phyloP scores from a whole-genome alignment of 2,329 filamentous ascomycete genomes.

The Stachybotrys chartarum region DNA sequence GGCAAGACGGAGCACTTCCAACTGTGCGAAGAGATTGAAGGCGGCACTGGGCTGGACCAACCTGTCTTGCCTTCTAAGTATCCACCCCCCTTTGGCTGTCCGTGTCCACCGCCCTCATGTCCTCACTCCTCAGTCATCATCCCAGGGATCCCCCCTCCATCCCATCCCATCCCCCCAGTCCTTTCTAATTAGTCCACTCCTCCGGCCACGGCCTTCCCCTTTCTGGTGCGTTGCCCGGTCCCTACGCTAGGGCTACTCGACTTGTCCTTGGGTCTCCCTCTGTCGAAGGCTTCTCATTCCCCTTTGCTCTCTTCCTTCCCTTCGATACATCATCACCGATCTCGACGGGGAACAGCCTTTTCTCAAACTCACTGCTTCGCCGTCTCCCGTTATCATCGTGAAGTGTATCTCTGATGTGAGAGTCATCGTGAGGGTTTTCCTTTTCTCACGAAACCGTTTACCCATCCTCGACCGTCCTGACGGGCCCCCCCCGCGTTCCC shows the following conservation, averaged over 20 bases:
- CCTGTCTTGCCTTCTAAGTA: background rate
- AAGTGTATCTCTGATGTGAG: background rate
- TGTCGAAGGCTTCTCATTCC: background rate
- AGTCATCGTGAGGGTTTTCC: background rate
- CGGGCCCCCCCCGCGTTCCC: conserved; percentile 20
- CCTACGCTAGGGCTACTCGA: background rate
- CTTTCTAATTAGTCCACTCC: background rate
- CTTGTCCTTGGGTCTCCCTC: background rate
- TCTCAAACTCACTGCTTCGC: background rate
- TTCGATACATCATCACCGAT: background rate
- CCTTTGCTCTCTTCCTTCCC: background rate
- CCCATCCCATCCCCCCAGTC: background rate
- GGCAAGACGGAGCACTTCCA: background rate
- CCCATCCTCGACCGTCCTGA: background rate
- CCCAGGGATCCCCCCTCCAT: background rate
- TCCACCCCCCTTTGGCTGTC: background rate
- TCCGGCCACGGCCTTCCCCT: background rate
- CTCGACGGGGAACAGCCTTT: background rate
- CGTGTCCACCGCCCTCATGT: no score
- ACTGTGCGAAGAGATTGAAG: background rate
- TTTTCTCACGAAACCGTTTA: background rate
- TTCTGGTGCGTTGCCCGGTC: background rate
- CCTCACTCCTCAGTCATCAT: background rate
- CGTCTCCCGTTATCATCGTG: background rate
- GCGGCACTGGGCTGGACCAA: background rate